Base-by-base conservation (phyloP, 768 basidiomycete species). In the Boletus rubroflammeus region DNA sequence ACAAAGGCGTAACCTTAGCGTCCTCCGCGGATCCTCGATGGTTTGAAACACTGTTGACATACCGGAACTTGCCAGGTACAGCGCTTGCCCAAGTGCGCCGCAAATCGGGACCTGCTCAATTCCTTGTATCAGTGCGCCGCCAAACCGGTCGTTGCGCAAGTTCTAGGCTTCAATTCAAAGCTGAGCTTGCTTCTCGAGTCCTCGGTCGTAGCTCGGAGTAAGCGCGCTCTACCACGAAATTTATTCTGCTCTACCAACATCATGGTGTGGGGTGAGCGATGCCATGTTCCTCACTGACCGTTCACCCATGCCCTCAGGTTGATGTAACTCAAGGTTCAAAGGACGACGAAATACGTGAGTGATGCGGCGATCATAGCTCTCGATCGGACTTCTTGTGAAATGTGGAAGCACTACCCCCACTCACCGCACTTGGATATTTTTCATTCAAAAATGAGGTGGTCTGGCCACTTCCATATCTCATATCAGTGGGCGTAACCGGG, bases 11-110 rank as follows among this genome's bases (percentile, higher is more conserved):
- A 56, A 56, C n/a, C 26, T 54, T 26, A 28, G 10, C 35, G 2
- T 54, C 49, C 65, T 68, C 67, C 67, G 66, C 67, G 62, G 64
- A 40, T 46, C 56, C 54, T 50, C 57, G 57, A 67, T 67, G 42
- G 55, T 61, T 58, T 67, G 57, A 58, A 56, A 54, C 50, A 39
- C 44, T 41, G 47, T 38, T 62, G 60, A 45, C 49, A 23, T 54
- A 25, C 48, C 66, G 55, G 57, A 51, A 52, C 46, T 53, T 51
- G 36, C 51, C 54, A 61, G n/a, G 25, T 35, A n/a, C 52, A 31
- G 21, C 38, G 42, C 17, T 38, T 38, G 36, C 10, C 5, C 10
- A 19, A 13, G 25, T 42, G 17, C 39, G 34, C 32, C 48, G 39
- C 47, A 61, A 39, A 46, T 29, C 34, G 13, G 25, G 29, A n/a